phyloP scores from a whole-genome alignment of 2,329 filamentous ascomycete species.

The Rhinocladiella mackenziei region DNA sequence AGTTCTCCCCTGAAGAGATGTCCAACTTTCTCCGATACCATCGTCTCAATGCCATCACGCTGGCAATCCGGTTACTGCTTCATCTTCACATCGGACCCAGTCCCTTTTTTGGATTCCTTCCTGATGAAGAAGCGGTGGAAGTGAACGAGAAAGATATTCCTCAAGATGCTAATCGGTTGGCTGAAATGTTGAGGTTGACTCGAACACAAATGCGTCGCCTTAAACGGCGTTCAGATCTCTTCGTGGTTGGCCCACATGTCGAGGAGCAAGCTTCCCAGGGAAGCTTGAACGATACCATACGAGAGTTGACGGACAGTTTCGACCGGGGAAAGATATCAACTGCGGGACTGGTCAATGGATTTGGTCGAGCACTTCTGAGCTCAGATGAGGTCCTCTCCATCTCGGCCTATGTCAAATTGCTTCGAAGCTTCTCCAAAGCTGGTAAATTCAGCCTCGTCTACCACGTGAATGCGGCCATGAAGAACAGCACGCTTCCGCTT shows the following conservation, averaged over 20 bases:
- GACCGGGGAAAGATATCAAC: constrained; percentile 14
- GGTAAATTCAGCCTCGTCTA: constrained; percentile 17
- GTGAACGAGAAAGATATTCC: constrained; percentile 3
- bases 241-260: constrained; percentile 10
- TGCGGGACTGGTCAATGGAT: constrained; percentile 17
- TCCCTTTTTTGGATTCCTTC: constrained; percentile 14
- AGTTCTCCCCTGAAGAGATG: constrained; percentile 15
- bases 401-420: constrained; percentile 18
- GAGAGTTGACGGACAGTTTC: constrained; percentile 16
- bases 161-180: constrained; percentile 14
- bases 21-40: constrained; percentile 18
- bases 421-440: constrained; percentile 16
- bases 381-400: constrained; percentile 18
- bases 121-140: constrained; percentile 11
- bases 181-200: constrained; percentile 16
- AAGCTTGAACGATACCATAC: constrained; percentile 11
- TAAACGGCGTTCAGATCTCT: constrained; percentile 9
- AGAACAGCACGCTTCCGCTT: constrained; percentile 20
- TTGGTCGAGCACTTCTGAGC: constrained; percentile 18
- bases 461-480: constrained; percentile 20
- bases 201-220: constrained; percentile 15
- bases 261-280: constrained; percentile 11
- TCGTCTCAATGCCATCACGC: constrained; percentile 21
- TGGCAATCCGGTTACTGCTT: constrained; percentile 21
- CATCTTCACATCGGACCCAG: constrained; percentile 21